A percentile compares a stretch with the other conserved stretches of the same genome.
phyloP scores from a whole-genome alignment of 1,139 yeast species.

The Petasospora fabianii region DNA sequence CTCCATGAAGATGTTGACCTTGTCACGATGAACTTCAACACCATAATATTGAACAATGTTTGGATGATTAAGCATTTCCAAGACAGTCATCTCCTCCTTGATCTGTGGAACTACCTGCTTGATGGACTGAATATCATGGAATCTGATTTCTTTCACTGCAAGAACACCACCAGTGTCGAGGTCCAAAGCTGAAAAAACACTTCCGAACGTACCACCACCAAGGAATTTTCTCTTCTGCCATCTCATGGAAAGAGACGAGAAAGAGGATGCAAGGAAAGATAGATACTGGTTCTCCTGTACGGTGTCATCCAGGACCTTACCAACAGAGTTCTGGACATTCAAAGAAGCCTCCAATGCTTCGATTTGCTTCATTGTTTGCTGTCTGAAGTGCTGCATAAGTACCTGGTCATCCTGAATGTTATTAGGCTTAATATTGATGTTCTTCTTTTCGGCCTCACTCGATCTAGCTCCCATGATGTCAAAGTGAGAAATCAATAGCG shows the following conservation, averaged over 20 bases:
- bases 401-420: constrained; percentile 38
- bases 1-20: constrained; percentile 95
- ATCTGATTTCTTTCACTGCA: constrained; percentile 94
- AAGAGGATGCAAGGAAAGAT: constrained; percentile 81
- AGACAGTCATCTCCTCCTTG: constrained; percentile 93
- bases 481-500: constrained; percentile 87
- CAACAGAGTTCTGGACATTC: constrained; percentile 52
- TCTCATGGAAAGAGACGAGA: constrained; percentile 86
- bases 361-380: constrained; percentile 34
- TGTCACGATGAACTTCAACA: constrained; percentile 94
- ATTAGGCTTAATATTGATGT: constrained; percentile 38
- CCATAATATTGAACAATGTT: constrained; percentile 95
- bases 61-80: constrained; percentile 93
- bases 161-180: constrained; percentile 93
- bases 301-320: constrained; percentile 83
- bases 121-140: constrained; percentile 85
- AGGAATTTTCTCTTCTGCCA: constrained; percentile 96
- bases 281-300: constrained; percentile 87
- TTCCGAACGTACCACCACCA: constrained; percentile 96
- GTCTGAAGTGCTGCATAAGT: constrained; percentile 32
- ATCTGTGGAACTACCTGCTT: constrained; percentile 83
- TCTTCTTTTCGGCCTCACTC: constrained; percentile 59
- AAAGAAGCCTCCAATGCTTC: constrained; percentile 29
- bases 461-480: constrained; percentile 98
- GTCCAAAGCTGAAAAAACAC: constrained; percentile 88